Evolutionary conservation across 306 rosid species (phyloP).

Genomic region (Rosa multiflora): DNA sequence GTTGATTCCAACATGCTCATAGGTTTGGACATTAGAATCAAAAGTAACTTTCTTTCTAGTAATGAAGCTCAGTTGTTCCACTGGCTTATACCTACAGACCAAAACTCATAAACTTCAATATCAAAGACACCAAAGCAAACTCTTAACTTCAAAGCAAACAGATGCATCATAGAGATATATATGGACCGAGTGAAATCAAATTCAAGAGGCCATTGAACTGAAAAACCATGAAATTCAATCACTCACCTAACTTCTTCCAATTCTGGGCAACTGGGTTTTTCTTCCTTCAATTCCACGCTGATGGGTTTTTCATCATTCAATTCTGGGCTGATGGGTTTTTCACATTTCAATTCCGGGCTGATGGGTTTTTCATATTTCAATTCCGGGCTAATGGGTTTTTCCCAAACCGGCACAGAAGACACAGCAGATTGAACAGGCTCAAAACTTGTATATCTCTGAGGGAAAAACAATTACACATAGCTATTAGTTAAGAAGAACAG

Average conservation of each 20-base stretch:
- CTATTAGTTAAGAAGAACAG: not conserved
- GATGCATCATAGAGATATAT: not conserved
- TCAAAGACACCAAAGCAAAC: constrained; percentile 7
- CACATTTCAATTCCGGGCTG: constrained; percentile 23
- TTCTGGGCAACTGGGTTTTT: constrained; percentile 19
- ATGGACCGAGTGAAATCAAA: not conserved
- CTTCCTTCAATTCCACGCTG: constrained; percentile 28
- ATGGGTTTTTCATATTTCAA: constrained; percentile 9
- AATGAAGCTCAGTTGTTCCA: constrained; percentile 46
- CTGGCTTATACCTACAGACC: constrained; percentile 46
- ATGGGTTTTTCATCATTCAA: constrained; percentile 8
- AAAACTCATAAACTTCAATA: constrained; percentile 17
- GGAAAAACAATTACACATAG: constrained; percentile 21
- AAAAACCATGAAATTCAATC: too few species aligned
- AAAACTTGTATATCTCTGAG: constrained; percentile 44
- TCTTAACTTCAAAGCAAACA: not conserved
- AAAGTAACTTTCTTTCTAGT: constrained; percentile 74
- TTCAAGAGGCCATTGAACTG: not conserved
- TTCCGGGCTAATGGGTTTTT: constrained; percentile 18
- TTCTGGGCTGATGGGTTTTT: constrained; percentile 2
- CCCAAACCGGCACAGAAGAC: constrained; percentile 34
- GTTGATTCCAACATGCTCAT: constrained; percentile 50
- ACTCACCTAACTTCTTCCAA: constrained; percentile 47
- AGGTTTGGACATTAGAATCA: constrained; percentile 73
- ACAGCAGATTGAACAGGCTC: constrained; percentile 40